phyloP scores from a whole-genome alignment of 768 basidiomycete species.

The Mrakia blollopis region DNA sequence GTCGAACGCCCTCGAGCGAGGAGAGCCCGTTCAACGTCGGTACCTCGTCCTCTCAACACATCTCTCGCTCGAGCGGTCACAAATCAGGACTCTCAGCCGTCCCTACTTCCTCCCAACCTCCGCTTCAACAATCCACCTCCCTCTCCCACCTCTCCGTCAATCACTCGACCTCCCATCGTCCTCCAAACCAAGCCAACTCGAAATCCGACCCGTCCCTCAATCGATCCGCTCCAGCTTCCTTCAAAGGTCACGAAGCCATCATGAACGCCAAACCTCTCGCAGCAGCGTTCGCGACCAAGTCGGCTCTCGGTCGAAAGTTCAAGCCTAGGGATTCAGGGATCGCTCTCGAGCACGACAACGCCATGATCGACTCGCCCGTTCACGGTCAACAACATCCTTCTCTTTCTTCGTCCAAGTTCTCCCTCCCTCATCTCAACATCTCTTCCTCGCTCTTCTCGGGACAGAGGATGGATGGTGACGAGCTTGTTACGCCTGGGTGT shows the following conservation, averaged over 20 bases:
- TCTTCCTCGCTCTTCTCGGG: conserved; percentile 3
- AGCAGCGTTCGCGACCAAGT: conserved; percentile 31
- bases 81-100: conserved; percentile 13
- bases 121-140: conserved; percentile 19
- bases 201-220: conserved; percentile 27
- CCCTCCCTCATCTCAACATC: conserved; percentile 21
- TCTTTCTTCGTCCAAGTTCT: conserved; percentile 2
- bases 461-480: background rate
- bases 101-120: background rate
- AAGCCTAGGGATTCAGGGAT: conserved; percentile 29
- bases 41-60: conserved; percentile 7
- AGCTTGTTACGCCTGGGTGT: conserved; percentile 26
- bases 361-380: conserved; percentile 26
- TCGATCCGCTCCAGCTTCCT: conserved; percentile 30
- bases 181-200: conserved; percentile 8
- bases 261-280: conserved; percentile 30
- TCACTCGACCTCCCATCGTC: conserved; percentile 5
- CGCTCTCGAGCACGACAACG: conserved; percentile 20
- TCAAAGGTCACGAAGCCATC: conserved; percentile 15
- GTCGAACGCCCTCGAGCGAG: conserved; percentile 22
- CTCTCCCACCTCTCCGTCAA: conserved; percentile 23
- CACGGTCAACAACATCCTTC: background rate
- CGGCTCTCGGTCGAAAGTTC: conserved; percentile 31
- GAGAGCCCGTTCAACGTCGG: conserved; percentile 3
- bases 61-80: conserved; percentile 9